Evolutionary conservation across 495 filamentous ascomycete species (phyloP).

Genomic region (Saxispiralis lemnorum): DNA sequence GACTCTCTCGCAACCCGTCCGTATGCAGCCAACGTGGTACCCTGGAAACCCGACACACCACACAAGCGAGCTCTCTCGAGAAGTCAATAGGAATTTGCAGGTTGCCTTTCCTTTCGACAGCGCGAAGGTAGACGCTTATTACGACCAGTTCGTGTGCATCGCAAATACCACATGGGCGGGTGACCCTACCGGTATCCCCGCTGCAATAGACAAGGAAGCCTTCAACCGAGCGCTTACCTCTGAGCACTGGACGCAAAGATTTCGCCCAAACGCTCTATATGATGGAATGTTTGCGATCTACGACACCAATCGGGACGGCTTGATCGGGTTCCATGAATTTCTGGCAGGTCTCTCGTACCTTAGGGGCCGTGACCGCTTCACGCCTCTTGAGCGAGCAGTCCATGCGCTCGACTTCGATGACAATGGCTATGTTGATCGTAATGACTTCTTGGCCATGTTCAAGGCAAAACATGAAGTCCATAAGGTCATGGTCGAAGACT

Average conservation of each 20-base stretch:
- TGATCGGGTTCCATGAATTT: slow-evolving; percentile 92
- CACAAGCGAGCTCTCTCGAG: slow-evolving; percentile 42
- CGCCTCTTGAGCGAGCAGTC: slow-evolving; percentile 17
- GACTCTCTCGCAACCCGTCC: slow-evolving; percentile 43
- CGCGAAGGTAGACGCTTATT: slow-evolving; percentile 74
- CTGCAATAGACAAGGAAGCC: slow-evolving; percentile 77
- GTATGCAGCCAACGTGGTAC: slow-evolving; percentile 71
- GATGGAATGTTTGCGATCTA: slow-evolving; percentile 95
- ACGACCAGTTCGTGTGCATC: slow-evolving; percentile 89
- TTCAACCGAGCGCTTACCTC: slow-evolving; percentile 71
- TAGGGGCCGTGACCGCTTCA: slow-evolving; percentile 57
- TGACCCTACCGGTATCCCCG: slow-evolving; percentile 55
- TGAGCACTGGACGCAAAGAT: slow-evolving; percentile 25
- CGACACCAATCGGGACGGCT: slow-evolving; percentile 68
- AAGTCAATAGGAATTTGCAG: slow-evolving; percentile 45
- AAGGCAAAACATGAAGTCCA: slow-evolving; percentile 74
- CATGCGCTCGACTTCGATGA: slow-evolving; percentile 72
- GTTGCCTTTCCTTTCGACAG: slow-evolving; percentile 61
- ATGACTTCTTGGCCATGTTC: slow-evolving; percentile 85
- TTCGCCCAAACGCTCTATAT: slow-evolving; percentile 69
- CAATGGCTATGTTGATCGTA: slow-evolving; percentile 72
- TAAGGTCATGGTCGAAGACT: slow-evolving; percentile 67
- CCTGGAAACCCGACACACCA: slow-evolving; percentile 64
- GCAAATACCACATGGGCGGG: slow-evolving; percentile 71
- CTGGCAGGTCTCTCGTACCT: slow-evolving; percentile 65